These are phyloP conservation scores for Amanita fuliginea DNA, from an alignment of 768 basidiomycete species.

Conservation along the genomic window DNA sequence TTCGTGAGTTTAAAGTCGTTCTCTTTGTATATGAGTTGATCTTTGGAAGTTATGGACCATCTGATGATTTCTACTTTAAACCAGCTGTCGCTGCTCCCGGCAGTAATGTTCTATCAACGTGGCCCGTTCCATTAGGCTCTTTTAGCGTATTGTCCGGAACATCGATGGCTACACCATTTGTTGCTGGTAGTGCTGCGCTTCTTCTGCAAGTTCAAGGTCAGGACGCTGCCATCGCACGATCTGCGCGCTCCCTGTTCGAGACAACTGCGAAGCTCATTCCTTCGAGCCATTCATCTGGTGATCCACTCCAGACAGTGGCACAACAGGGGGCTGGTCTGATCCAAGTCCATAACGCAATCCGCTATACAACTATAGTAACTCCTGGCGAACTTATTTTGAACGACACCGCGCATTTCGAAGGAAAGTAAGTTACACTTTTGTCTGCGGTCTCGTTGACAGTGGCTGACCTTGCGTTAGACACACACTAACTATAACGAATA, in stretches of 20 bases:
- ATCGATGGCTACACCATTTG: slow-evolving; percentile 33
- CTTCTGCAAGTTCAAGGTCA: slow-evolving; percentile 29
- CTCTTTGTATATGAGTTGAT: neutral
- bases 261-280: slow-evolving; percentile 32
- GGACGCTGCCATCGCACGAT: slow-evolving; percentile 15
- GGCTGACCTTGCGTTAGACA: slow-evolving; percentile 18
- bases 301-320: slow-evolving; percentile 32
- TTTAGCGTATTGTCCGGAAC: slow-evolving; percentile 33
- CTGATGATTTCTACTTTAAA: slow-evolving; percentile 49
- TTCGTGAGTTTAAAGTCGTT: slow-evolving; percentile 13
- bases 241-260: slow-evolving; percentile 29
- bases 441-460: neutral
- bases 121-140: slow-evolving; percentile 27
- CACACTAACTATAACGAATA: slow-evolving; percentile 34
- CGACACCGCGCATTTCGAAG: slow-evolving; percentile 40
- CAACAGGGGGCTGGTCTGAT: slow-evolving; percentile 48
- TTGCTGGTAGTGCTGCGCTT: slow-evolving; percentile 31
- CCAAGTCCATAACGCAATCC: slow-evolving; percentile 47
- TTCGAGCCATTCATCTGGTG: slow-evolving; percentile 27
- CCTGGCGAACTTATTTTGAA: slow-evolving; percentile 43
- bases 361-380: slow-evolving; percentile 31
- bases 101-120: slow-evolving; percentile 37
- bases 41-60: slow-evolving; percentile 37
- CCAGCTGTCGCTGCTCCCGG: slow-evolving; percentile 44
- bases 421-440: slow-evolving; percentile 19